phyloP scores from a whole-genome alignment of 495 filamentous ascomycete species.

The Daldinia concentrica region DNA sequence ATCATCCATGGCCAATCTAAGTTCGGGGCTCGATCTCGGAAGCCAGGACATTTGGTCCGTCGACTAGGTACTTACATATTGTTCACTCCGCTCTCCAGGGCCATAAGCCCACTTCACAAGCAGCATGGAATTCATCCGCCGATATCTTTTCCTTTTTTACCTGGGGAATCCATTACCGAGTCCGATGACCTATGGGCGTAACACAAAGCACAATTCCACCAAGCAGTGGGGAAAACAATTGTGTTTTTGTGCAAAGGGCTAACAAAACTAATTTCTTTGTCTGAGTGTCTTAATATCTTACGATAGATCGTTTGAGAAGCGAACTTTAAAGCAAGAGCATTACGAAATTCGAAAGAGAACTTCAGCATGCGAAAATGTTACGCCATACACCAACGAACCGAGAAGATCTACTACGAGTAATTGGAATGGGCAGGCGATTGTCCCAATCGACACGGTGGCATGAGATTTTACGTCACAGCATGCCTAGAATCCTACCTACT shows the following conservation, averaged over 20 bases:
- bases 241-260: neutral
- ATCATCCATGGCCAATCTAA: constrained; percentile 9
- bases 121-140: neutral
- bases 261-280: neutral
- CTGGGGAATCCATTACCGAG: neutral
- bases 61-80: neutral
- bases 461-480: neutral
- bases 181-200: neutral
- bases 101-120: neutral
- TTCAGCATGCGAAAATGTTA: neutral
- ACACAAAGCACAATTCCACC: neutral
- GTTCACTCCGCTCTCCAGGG: neutral
- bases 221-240: neutral
- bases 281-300: neutral
- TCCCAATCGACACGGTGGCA: neutral
- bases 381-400: neutral
- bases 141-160: neutral
- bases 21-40: neutral
- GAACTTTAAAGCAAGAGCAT: neutral
- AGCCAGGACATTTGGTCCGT: neutral
- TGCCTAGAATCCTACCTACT: neutral
- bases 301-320: neutral
- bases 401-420: neutral
- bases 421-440: neutral
- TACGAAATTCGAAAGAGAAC: neutral